Conservation (phyloP, 2,329 filamentous ascomycete genomes). For the Talaromyces sp. region DNA sequence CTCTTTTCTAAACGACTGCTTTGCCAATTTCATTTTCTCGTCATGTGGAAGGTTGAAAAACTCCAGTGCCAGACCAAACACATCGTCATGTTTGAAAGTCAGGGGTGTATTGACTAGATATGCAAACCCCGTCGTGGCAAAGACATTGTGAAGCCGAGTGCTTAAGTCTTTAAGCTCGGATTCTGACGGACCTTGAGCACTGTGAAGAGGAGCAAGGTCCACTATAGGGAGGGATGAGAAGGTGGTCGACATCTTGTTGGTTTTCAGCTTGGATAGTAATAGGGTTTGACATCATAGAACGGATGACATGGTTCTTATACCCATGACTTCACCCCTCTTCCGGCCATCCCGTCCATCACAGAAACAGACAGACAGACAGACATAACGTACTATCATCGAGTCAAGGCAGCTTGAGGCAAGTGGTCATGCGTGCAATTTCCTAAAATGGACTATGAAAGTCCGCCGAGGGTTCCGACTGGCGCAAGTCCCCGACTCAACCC, state of each 20-base stretch:
- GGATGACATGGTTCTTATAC: neutral
- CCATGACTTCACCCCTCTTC: neutral
- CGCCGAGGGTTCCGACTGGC: neutral
- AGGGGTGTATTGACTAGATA: constrained; percentile 41
- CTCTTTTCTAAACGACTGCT: constrained; percentile 33
- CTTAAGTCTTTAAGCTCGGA: constrained; percentile 28
- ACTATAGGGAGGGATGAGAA: constrained; percentile 40
- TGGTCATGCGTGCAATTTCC: neutral
- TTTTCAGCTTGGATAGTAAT: neutral
- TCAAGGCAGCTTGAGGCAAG: neutral
- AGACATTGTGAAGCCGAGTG: constrained; percentile 34
- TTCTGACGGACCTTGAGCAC: constrained; percentile 16
- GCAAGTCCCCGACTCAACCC: neutral
- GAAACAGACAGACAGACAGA: neutral
- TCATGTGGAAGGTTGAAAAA: constrained; percentile 33
- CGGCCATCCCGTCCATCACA: neutral
- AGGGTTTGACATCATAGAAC: neutral
- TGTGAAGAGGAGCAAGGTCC: constrained; percentile 31
- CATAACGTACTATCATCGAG: neutral
- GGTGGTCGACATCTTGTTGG: constrained; percentile 33
- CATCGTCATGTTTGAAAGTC: constrained; percentile 36
- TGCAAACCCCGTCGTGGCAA: constrained; percentile 42
- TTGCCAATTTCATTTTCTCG: constrained; percentile 38
- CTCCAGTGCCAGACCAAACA: constrained; percentile 35
- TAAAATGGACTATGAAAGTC: neutral